Percentiles rank a stretch among this genome's conserved stretches.
Evolutionary conservation across 345 rosid species (phyloP).

Genomic region (Sonneratia alba): DNA sequence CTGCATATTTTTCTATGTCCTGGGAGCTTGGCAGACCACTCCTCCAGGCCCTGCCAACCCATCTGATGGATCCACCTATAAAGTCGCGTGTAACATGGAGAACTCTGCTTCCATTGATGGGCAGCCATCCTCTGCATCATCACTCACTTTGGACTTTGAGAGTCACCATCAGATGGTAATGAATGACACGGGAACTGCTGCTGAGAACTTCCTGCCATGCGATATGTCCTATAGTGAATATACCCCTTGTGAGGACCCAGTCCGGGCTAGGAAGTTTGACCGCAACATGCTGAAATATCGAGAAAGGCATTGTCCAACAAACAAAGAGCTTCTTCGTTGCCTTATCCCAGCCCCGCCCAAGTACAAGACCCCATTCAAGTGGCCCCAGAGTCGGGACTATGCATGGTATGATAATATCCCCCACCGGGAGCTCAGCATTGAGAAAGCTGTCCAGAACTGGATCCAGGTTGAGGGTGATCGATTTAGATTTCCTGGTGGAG

Average conservation of each 20-base stretch:
- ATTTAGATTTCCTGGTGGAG: constrained; percentile 95
- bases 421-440: constrained; percentile 85
- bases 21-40: constrained; percentile 82
- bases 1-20: constrained; percentile 64
- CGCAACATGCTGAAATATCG: constrained; percentile 75
- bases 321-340: constrained; percentile 61
- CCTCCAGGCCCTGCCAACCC: constrained; percentile 21
- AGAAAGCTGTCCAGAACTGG: constrained; percentile 98
- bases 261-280: constrained; percentile 65
- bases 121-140: constrained; percentile 17
- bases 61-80: constrained; percentile 16
- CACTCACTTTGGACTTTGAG: constrained; percentile 45
- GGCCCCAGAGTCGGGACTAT: constrained; percentile 95
- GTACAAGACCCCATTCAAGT: constrained; percentile 86
- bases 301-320: constrained; percentile 82
- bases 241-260: constrained; percentile 79
- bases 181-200: constrained; percentile 23
- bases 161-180: constrained; percentile 60
- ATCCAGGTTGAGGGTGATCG: constrained; percentile 86
- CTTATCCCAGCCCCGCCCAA: constrained; percentile 90
- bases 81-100: constrained; percentile 31
- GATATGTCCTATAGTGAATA: constrained; percentile 64
- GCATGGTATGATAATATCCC: constrained; percentile 97
- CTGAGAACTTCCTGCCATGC: constrained; percentile 49
- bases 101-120: constrained; percentile 17